Evolutionary conservation across 352 stramenopile genomes (phyloP).

Genomic region (Vaucheria bursata): DNA sequence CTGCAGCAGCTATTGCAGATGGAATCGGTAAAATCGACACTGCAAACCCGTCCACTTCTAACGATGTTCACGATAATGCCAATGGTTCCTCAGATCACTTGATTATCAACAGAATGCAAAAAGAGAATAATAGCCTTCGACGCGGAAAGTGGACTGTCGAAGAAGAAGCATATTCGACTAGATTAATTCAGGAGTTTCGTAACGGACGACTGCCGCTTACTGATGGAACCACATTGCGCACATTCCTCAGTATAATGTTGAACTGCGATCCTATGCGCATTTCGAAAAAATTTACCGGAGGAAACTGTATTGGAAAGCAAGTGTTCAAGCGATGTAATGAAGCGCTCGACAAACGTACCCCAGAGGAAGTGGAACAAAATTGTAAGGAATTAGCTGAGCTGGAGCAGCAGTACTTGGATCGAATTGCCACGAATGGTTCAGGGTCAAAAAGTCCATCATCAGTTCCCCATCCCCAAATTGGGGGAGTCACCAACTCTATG

Average conservation of each 20-base stretch:
- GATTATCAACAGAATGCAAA: no score
- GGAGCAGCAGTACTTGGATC: conserved; percentile 86
- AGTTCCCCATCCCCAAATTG: no score
- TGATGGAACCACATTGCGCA: conserved; percentile 88
- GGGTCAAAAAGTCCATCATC: no score
- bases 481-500: no score
- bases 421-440: conserved; percentile 57
- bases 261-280: conserved; percentile 98
- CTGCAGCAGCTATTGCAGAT: not conserved
- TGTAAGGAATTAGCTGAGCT: conserved; percentile 63
- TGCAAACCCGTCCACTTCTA: no score
- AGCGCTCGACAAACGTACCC: conserved; percentile 60
- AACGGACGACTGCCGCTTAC: conserved; percentile 84
- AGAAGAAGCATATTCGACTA: conserved; percentile 90
- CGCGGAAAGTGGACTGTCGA: conserved; percentile 75
- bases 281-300: conserved; percentile 94
- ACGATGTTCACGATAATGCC: no score
- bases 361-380: conserved; percentile 58
- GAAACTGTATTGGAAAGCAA: conserved; percentile 92
- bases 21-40: no score
- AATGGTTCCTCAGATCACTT: no score
- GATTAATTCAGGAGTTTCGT: conserved; percentile 93
- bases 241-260: conserved; percentile 88
- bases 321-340: conserved; percentile 59
- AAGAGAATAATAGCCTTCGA: not conserved